phyloP scores from a whole-genome alignment of 176 grass and related monocot species.

The Hsuehochloa calcarea region DNA sequence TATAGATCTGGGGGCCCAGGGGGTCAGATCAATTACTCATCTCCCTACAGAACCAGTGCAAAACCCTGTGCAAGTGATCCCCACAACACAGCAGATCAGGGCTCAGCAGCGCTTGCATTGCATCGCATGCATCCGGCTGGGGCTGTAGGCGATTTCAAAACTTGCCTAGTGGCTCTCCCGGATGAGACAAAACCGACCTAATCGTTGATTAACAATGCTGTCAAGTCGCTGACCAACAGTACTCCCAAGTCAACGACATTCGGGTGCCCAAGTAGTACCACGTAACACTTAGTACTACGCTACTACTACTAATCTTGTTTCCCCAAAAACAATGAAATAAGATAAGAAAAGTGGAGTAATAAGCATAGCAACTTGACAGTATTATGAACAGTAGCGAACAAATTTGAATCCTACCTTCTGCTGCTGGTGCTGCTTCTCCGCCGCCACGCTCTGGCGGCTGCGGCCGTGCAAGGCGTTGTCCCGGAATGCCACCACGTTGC shows the following conservation, averaged over 20 bases:
- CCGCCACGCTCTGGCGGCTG: slow-evolving; percentile 10
- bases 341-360: slow-evolving; percentile 21
- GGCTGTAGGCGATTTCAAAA: slow-evolving; percentile 44
- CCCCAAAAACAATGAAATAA: slow-evolving; percentile 18
- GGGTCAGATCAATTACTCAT: slow-evolving; percentile 45
- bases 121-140: not conserved
- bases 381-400: slow-evolving; percentile 17
- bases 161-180: not conserved
- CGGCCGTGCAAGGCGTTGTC: slow-evolving; percentile 22
- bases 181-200: slow-evolving; percentile 31
- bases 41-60: slow-evolving; percentile 28
- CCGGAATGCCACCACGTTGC: slow-evolving; percentile 12
- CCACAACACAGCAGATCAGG: slow-evolving; percentile 24
- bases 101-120: not conserved
- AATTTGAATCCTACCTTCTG: slow-evolving; percentile 53
- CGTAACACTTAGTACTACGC: not conserved
- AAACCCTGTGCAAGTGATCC: slow-evolving; percentile 47
- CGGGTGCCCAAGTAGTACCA: slow-evolving; percentile 19
- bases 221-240: slow-evolving; percentile 28
- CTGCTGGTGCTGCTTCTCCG: slow-evolving; percentile 35
- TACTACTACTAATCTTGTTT: not conserved
- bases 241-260: slow-evolving; percentile 52
- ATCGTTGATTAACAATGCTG: slow-evolving; percentile 26
- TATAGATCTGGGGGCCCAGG: slow-evolving; percentile 35
- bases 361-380: not conserved